Conservation (phyloP, 805 yeast genomes). For the Ogataea henricii region DNA sequence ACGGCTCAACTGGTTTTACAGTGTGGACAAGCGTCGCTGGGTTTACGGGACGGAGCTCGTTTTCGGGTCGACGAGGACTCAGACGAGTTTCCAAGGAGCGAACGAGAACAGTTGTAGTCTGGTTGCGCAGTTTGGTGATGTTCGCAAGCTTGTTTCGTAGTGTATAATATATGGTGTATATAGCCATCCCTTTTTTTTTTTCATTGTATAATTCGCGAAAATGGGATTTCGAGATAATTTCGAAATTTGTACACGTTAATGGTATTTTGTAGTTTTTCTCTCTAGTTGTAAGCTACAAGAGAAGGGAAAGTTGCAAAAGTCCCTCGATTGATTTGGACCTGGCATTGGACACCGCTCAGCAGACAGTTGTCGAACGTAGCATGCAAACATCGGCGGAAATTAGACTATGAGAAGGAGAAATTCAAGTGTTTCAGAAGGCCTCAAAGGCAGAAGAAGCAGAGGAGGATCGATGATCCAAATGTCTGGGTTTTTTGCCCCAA, state of each 20-base stretch:
- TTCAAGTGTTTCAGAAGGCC: slow-evolving; percentile 26
- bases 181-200: too few relatives aligned
- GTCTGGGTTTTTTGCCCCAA: slow-evolving; percentile 58
- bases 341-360: too few relatives aligned
- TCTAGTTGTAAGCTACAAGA: too few relatives aligned
- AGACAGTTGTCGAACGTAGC: too few relatives aligned
- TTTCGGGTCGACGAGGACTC: neutral
- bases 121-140: neutral
- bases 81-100: neutral
- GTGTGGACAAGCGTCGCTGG: slow-evolving; percentile 1
- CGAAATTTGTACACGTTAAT: slow-evolving; percentile 15
- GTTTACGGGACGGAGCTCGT: neutral
- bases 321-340: too few relatives aligned
- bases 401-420: slow-evolving; percentile 21
- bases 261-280: too few relatives aligned
- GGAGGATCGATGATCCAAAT: slow-evolving; percentile 63
- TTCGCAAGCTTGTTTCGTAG: neutral
- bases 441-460: slow-evolving; percentile 40
- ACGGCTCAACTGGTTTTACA: slow-evolving; percentile 7
- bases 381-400: neutral
- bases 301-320: too few relatives aligned
- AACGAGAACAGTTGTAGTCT: neutral
- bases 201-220: slow-evolving; percentile 2
- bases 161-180: neutral
- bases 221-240: slow-evolving; percentile 5